Evolutionary conservation across 2,329 filamentous ascomycete species (phyloP).

Genomic region (Elsinoe necatrix): DNA sequence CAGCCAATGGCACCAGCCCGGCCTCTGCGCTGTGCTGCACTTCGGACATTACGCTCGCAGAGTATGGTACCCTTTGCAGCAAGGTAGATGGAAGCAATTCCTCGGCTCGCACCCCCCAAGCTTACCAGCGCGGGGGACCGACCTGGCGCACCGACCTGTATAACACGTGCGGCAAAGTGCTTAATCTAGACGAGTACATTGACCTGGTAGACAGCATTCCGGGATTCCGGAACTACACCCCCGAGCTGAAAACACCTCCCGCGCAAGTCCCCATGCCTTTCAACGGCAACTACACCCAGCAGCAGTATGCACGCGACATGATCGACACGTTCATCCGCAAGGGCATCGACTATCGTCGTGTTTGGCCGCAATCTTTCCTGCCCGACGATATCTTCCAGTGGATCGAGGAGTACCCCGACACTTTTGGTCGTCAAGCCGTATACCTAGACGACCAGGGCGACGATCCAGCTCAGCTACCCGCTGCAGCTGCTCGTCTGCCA

Average conservation of each 20-base stretch:
- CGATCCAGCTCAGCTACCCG: conserved; percentile 30
- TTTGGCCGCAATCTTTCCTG: conserved; percentile 59
- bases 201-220: conserved; percentile 41
- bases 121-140: conserved; percentile 41
- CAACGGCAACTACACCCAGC: conserved; percentile 52
- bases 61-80: conserved; percentile 59
- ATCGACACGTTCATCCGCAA: conserved; percentile 51
- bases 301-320: conserved; percentile 56
- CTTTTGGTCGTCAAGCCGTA: conserved; percentile 53
- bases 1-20: conserved; percentile 32
- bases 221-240: conserved; percentile 52
- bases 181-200: conserved; percentile 56
- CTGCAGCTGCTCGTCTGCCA: conserved; percentile 50
- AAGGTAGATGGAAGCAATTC: conserved; percentile 52
- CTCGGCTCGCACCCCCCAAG: neutral
- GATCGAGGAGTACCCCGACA: conserved; percentile 50
- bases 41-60: conserved; percentile 58
- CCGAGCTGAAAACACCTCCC: conserved; percentile 56
- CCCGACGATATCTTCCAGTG: conserved; percentile 50
- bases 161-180: conserved; percentile 53
- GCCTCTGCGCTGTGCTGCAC: conserved; percentile 63
- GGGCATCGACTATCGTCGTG: conserved; percentile 45
- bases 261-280: conserved; percentile 61
- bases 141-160: conserved; percentile 59
- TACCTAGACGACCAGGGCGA: conserved; percentile 54